Evolutionary conservation across 2,329 filamentous ascomycete species (phyloP), one percentile per base, ranked within the genome.

Genomic region (Sporothrix brunneoviolacea): DNA sequence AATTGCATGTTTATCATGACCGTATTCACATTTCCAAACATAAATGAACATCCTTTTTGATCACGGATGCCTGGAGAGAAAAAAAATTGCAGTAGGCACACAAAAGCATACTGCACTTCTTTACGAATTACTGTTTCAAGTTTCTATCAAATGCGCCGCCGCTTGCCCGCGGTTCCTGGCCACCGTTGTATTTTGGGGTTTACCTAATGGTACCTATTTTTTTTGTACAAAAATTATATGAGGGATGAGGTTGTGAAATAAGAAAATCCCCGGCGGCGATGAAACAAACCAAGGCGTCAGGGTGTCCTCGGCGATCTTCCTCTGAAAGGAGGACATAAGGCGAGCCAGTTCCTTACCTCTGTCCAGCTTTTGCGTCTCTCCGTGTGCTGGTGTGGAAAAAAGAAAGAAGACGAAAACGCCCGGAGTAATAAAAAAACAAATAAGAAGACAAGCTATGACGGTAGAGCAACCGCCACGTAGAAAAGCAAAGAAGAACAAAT

Each of bases 331-430:
- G 15, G 30, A 36, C 42, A 45, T 12, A 3, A n/a, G 22, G 19
- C 32, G n/a, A 21, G 32, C 24, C 46, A 41, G 30, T 46, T 46
- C 43, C 50, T 51, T 51, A 51, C 50, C 43, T 51, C 43, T 47
- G 50, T 42, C 38, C 30, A 32, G 24, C 38, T 28, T n/a, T n/a
- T n/a, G n/a, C n/a, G n/a, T n/a, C n/a, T n/a, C n/a, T n/a, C 18
- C 15, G 32, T 21, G 8, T 18, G 13, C n/a, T 13, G 18, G n/a
- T 30, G 22, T 30, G 24, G 24, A 38, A 39, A n/a, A 2, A 16
- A 27, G 15, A 38, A 30, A 32, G 8, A 46, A 48, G 24, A 48
- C 24, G 8, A 27, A n/a, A n/a, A n/a, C n/a, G n/a, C n/a, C n/a
- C n/a, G 9, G 30, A n/a, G 2, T 22, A 27, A 10, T 4, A 47